These are phyloP conservation scores for Chlamydomonas sphaeroides DNA, from an alignment of 139 green algal species.

Conservation along the genomic window DNA sequence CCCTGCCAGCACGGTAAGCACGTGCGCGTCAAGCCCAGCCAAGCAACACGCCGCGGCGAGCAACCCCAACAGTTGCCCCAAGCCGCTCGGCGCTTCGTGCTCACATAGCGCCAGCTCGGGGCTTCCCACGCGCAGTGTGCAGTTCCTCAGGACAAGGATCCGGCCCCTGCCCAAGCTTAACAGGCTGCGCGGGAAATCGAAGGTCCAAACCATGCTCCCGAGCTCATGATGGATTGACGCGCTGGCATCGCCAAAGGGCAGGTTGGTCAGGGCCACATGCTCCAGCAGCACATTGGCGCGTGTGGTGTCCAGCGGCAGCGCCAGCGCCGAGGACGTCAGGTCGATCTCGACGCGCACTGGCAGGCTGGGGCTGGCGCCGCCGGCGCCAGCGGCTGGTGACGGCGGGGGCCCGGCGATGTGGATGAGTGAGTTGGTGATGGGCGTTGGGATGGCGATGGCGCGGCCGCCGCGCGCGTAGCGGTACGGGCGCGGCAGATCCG, in stretches of 20 bases:
- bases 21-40: too few relatives aligned
- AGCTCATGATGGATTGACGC: background rate
- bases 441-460: background rate
- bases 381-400: background rate
- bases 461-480: too few relatives aligned
- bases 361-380: background rate
- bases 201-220: background rate
- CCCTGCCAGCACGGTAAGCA: too few relatives aligned
- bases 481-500: background rate
- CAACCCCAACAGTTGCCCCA: too few relatives aligned
- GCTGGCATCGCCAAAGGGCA: background rate
- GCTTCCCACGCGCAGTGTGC: background rate
- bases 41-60: too few relatives aligned
- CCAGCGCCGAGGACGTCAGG: background rate
- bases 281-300: background rate
- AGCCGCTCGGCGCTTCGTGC: too few relatives aligned
- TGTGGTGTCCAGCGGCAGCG: background rate
- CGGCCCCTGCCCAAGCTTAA: background rate
- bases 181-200: background rate
- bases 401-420: background rate
- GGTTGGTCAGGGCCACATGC: conserved; percentile 2
- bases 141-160: background rate
- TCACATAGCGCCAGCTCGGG: too few relatives aligned
- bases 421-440: background rate
- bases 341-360: background rate